Conservation (phyloP, 257 asterid species). For the Nicotiana paniculata region DNA sequence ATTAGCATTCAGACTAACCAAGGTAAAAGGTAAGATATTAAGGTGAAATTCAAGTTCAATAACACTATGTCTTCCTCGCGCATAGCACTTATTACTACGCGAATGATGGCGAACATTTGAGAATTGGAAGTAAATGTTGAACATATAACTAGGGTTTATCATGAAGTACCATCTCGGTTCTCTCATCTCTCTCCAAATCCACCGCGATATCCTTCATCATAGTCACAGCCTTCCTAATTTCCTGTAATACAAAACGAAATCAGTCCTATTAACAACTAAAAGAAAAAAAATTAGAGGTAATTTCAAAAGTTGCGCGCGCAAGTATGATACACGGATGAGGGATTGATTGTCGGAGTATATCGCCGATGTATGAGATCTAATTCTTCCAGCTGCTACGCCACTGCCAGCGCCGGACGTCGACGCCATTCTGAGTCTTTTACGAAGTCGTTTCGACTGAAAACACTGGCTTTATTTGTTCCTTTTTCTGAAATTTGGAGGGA, state of each 20-base stretch:
- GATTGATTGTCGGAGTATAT: conserved; percentile 60
- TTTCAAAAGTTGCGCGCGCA: conserved; percentile 6
- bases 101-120: not conserved
- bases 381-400: conserved; percentile 39
- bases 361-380: conserved; percentile 45
- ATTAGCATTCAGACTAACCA: not conserved
- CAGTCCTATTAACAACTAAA: not conserved
- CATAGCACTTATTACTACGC: not conserved
- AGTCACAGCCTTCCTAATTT: conserved; percentile 52
- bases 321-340: conserved; percentile 42
- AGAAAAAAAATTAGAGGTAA: not conserved
- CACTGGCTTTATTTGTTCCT: not conserved
- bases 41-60: not conserved
- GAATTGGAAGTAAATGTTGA: not conserved
- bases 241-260: conserved; percentile 33
- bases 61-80: not conserved
- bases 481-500: conserved; percentile 13
- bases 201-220: conserved; percentile 73
- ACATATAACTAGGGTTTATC: conserved; percentile 32
- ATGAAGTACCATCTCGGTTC: conserved; percentile 47
- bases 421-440: conserved; percentile 41
- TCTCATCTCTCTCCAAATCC: conserved; percentile 60
- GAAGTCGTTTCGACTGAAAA: not conserved
- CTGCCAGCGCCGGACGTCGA: conserved; percentile 68
- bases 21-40: not conserved